A percentile compares a stretch with the other conserved stretches of the same genome.
Evolutionary conservation across 371 early-diverging fungal species (phyloP).

Genomic region (Mortierella sp.): DNA sequence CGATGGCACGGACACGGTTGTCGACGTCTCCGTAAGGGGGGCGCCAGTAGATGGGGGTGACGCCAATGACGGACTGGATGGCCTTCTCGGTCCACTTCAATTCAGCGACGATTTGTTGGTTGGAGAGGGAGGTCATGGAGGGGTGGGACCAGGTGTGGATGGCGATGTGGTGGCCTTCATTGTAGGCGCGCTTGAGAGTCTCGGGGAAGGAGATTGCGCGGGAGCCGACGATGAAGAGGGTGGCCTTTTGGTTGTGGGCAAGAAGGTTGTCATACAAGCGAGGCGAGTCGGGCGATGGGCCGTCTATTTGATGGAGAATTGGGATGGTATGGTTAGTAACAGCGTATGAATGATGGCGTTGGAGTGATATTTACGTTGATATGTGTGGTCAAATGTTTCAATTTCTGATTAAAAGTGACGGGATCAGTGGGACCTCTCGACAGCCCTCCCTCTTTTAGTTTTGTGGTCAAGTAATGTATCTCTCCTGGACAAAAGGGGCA

Average conservation of each 20-base stretch:
- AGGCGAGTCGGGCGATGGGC: conserved; percentile 55
- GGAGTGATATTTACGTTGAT: too few relatives aligned
- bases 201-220: conserved; percentile 65
- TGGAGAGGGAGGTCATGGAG: conserved; percentile 71
- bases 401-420: neutral
- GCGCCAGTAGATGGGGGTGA: conserved; percentile 63
- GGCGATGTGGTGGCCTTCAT: conserved; percentile 50
- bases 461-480: neutral
- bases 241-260: conserved; percentile 67
- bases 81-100: conserved; percentile 75
- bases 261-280: conserved; percentile 65
- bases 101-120: conserved; percentile 80
- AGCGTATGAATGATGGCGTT: neutral
- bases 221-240: conserved; percentile 73
- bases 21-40: conserved; percentile 79
- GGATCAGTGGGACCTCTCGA: neutral
- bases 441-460: neutral
- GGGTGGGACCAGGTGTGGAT: conserved; percentile 72
- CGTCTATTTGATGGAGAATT: conserved; percentile 20
- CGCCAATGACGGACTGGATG: conserved; percentile 74
- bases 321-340: neutral
- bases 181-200: conserved; percentile 60
- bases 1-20: conserved; percentile 75
- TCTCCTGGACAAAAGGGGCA: neutral
- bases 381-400: neutral